Evolutionary conservation across 371 early-diverging fungal species (phyloP).

Genomic region (Apophysomyces sp.): DNA sequence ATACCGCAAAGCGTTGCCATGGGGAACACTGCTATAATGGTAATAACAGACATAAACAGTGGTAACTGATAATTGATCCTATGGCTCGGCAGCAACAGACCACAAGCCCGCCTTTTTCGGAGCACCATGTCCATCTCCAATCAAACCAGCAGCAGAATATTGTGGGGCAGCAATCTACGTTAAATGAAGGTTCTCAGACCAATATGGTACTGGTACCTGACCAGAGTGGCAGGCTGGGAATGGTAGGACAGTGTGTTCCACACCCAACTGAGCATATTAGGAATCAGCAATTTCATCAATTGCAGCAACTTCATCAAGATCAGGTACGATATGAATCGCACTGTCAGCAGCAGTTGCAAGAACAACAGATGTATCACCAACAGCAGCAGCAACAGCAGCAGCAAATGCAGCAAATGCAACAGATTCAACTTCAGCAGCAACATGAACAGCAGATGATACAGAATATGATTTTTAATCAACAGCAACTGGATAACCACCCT

Average conservation of each 20-base stretch:
- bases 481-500: background rate
- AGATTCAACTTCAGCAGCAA: background rate
- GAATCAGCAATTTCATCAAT: background rate
- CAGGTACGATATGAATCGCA: background rate
- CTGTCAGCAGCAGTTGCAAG: background rate
- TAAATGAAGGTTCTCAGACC: background rate
- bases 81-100: background rate
- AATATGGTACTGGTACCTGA: background rate
- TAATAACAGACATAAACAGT: background rate
- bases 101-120: background rate
- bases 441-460: background rate
- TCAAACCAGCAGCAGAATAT: background rate
- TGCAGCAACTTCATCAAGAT: background rate
- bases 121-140: background rate
- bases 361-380: background rate
- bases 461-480: background rate
- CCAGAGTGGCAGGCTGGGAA: constrained; percentile 1
- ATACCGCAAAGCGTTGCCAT: background rate
- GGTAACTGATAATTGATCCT: background rate
- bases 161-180: background rate
- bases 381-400: background rate
- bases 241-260: background rate
- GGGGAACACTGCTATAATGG: background rate
- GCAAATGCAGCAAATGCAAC: background rate
- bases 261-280: background rate